phyloP scores from a whole-genome alignment of 73 alveolate genomes.

The Stentor roeselii region DNA sequence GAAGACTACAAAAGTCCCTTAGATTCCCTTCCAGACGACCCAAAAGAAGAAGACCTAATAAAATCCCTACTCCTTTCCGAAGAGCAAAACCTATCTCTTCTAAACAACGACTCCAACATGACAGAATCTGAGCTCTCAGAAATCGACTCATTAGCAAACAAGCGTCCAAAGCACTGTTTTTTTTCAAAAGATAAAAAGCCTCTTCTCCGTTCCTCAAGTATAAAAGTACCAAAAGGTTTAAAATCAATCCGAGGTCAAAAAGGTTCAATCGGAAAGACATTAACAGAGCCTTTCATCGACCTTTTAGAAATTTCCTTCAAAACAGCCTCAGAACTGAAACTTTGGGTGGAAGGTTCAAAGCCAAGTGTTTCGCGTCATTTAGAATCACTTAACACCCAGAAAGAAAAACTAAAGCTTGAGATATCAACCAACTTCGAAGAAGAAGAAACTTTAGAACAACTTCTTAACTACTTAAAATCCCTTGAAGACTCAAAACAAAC shows the following conservation, averaged over 20 bases:
- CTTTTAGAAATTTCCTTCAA: neutral
- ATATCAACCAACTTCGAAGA: neutral
- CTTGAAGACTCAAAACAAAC: neutral
- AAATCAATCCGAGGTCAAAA: neutral
- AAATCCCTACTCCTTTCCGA: neutral
- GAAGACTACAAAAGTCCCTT: neutral
- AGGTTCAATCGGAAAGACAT: too few species aligned
- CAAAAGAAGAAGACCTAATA: neutral
- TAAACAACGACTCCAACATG: neutral
- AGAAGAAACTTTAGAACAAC: neutral
- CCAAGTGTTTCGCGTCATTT: neutral
- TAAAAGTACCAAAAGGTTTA: neutral
- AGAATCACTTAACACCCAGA: neutral
- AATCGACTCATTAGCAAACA: neutral
- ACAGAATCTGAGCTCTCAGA: neutral
- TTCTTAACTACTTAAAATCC: neutral
- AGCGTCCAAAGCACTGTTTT: too few species aligned
- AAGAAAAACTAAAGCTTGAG: neutral
- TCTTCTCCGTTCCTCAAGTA: too few species aligned
- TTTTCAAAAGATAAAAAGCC: too few species aligned
- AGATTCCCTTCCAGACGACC: neutral
- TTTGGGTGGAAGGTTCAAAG: neutral
- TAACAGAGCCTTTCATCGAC: neutral
- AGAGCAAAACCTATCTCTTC: neutral
- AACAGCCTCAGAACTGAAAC: neutral